These are phyloP conservation scores for Diutina sp. DNA, from an alignment of 1,139 yeast species.

Conservation along the genomic window DNA sequence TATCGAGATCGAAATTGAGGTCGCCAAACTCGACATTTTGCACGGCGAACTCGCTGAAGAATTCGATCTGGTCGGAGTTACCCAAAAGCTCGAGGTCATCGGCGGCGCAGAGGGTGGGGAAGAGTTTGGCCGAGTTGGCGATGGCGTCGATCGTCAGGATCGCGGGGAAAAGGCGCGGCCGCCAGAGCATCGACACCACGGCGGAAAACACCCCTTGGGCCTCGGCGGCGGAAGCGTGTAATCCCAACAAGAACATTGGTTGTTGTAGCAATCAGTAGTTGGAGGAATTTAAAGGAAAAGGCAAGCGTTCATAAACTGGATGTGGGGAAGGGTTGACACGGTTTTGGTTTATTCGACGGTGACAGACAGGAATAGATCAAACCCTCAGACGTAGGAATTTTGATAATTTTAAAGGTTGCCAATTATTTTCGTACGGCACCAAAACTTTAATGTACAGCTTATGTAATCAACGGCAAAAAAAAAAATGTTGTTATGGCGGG, in stretches of 20 bases:
- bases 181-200: neutral
- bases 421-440: conserved; percentile 2
- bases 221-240: neutral
- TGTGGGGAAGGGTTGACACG: neutral
- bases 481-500: neutral
- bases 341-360: neutral
- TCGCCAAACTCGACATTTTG: conserved; percentile 1
- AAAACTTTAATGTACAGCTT: neutral
- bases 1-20: neutral
- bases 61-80: neutral
- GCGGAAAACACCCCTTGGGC: neutral
- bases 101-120: neutral
- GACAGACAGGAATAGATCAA: neutral
- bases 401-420: neutral
- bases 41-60: neutral
- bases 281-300: neutral
- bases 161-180: neutral
- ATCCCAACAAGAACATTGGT: neutral
- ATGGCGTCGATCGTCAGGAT: neutral
- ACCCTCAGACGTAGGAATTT: neutral
- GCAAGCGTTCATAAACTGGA: neutral
- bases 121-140: neutral
- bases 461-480: neutral
- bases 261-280: neutral
- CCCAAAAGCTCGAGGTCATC: neutral